Evolutionary conservation across 805 yeast species (phyloP).

Genomic region (Candida gorgasii): DNA sequence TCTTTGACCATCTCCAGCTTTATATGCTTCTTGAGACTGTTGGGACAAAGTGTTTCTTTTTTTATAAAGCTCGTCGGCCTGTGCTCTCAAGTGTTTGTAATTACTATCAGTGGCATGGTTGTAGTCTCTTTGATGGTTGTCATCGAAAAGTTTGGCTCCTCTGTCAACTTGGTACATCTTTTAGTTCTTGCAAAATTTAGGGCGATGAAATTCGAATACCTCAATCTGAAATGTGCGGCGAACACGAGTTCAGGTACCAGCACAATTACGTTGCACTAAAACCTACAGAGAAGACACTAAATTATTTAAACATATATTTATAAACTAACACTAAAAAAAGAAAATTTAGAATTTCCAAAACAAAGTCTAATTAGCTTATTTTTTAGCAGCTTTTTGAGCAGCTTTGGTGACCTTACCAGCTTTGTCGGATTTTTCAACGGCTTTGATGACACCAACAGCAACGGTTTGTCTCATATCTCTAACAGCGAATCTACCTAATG

Average conservation of each 20-base stretch:
- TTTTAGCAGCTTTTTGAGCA: conserved; percentile 49
- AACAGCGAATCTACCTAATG: conserved; percentile 60
- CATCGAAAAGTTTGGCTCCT: conserved; percentile 18
- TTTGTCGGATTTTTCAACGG: conserved; percentile 48
- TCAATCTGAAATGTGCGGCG: background rate
- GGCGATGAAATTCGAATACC: background rate
- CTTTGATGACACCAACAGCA: conserved; percentile 98
- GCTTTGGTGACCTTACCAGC: conserved; percentile 53
- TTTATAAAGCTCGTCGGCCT: conserved; percentile 68
- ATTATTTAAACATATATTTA: conserved; percentile 10
- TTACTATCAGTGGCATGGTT: conserved; percentile 71
- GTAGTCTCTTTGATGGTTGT: conserved; percentile 47
- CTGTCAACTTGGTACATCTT: conserved; percentile 14
- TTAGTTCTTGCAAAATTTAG: too few species aligned
- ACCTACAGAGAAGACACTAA: background rate
- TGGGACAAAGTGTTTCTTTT: conserved; percentile 56
- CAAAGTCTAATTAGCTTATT: conserved; percentile 29
- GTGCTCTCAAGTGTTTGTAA: conserved; percentile 61
- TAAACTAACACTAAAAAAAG: conserved; percentile 14
- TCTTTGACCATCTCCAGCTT: conserved; percentile 65
- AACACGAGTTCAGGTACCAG: background rate
- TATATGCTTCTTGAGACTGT: conserved; percentile 76
- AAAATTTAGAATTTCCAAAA: conserved; percentile 10
- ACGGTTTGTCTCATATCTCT: conserved; percentile 99
- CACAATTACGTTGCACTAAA: too few species aligned